Evolutionary conservation across 1,139 yeast genomes (phyloP), one percentile per base, ranked within the genome.

Genomic region (Wickerhamomyces sp.): DNA sequence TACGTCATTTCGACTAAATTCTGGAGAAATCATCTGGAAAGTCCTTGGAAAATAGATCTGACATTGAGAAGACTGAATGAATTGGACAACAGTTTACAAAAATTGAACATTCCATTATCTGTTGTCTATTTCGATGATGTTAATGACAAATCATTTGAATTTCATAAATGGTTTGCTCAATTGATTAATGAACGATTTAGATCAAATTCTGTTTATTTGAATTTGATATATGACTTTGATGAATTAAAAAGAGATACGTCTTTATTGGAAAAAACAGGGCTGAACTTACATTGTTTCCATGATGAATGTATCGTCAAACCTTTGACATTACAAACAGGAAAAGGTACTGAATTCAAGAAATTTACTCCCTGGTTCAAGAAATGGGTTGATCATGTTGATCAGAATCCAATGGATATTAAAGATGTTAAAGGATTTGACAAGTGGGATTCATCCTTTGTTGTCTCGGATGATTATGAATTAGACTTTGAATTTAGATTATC

Each of bases 291-390:
- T 7, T 38, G 42, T 3, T 56, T 51, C 37, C 78, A 76, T 49
- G 78, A 76, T 51, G 63, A 66, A 24, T 74, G 79, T 41, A 65
- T 72, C 10, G 70, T 74, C 7, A 56, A 57, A 17, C 81, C 81
- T 0, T 70, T 72, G 1, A 50, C 48, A 8, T 53, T 76, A 37
- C 57, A 54, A 7, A 64, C 77, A 0, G 65, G 67, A 28, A 66
- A 67, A 41, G 76, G 76, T 1, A 63, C 70, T 2, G 76, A 70
- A 33, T 72, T 67, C 42, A 66, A 74, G 3, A 75, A 74, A 4
- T 76, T 74, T 49, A 67, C 78, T 4, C 79, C 80, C 0, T 76
- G 75, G 75, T 73, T 64, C 52, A 65, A 63, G 38, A 64, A 67
- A 14, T 76, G 81, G 81, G 51, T 59, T 4, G 51, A 54, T 8